Evolutionary conservation across 2,329 filamentous ascomycete genomes (phyloP).

Genomic region (Fusarium humuli): DNA sequence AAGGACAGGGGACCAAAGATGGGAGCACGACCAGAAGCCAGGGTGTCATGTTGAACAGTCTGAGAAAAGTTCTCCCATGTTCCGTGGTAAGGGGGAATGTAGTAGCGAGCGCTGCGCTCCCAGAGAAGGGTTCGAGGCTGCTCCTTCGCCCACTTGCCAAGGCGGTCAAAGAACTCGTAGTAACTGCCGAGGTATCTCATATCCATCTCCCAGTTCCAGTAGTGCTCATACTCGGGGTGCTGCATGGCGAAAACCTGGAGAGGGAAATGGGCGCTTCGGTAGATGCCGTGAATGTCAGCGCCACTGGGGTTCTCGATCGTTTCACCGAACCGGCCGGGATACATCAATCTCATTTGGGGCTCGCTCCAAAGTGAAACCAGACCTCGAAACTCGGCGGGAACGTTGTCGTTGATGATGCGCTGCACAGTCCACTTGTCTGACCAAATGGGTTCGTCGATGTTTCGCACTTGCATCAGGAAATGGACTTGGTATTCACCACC

Average conservation of each 20-base stretch:
- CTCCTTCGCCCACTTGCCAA: conserved; percentile 72
- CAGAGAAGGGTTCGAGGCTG: conserved; percentile 80
- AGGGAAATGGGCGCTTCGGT: conserved; percentile 72
- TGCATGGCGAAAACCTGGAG: conserved; percentile 72
- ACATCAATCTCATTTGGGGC: conserved; percentile 83
- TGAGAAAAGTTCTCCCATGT: conserved; percentile 78
- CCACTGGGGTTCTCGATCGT: conserved; percentile 70
- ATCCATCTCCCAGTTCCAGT: conserved; percentile 80
- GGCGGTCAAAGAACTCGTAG: conserved; percentile 78
- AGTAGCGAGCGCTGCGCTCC: conserved; percentile 82
- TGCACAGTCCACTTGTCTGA: conserved; percentile 80
- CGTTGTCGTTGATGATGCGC: conserved; percentile 72
- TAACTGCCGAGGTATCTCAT: conserved; percentile 73
- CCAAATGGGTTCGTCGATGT: conserved; percentile 83
- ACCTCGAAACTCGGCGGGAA: conserved; percentile 80
- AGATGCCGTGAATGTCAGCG: conserved; percentile 74
- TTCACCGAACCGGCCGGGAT: conserved; percentile 76
- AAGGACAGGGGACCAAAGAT: conserved; percentile 77
- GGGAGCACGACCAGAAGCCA: conserved; percentile 61
- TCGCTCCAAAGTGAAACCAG: conserved; percentile 89
- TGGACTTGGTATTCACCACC: conserved; percentile 86
- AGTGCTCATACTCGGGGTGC: conserved; percentile 73
- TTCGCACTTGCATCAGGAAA: conserved; percentile 86
- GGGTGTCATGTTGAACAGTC: conserved; percentile 71
- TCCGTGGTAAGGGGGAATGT: conserved; percentile 77